Evolutionary conservation across 148 eudicot genomes (phyloP).

Genomic region (Arbutus unedo): DNA sequence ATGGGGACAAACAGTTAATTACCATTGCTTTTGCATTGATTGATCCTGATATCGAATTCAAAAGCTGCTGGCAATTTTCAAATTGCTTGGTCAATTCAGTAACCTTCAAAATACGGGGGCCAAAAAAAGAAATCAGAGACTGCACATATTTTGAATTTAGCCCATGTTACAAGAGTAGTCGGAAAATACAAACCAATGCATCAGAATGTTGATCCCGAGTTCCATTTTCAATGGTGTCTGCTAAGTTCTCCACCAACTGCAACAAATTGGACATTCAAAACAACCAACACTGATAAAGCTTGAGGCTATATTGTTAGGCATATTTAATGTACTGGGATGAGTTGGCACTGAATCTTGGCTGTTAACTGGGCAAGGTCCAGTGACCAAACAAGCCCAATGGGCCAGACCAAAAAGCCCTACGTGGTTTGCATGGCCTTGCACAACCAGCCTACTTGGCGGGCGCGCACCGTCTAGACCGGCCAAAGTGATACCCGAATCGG

Average conservation of each 20-base stretch:
- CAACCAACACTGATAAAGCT: not conserved
- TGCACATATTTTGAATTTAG: not conserved
- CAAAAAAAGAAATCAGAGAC: not conserved
- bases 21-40: slow-evolving; percentile 70
- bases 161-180: not conserved
- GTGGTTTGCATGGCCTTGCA: too few species aligned
- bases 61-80: slow-evolving; percentile 89
- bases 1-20: not conserved
- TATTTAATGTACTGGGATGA: too few species aligned
- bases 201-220: slow-evolving; percentile 84
- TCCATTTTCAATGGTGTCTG: slow-evolving; percentile 74
- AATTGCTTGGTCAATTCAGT: slow-evolving; percentile 66
- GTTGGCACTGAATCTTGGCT: too few species aligned
- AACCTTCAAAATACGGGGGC: slow-evolving; percentile 39
- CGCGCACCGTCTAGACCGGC: too few species aligned
- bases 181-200: slow-evolving; percentile 47
- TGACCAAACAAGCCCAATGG: too few species aligned
- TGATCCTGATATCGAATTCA: slow-evolving; percentile 67
- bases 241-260: slow-evolving; percentile 93
- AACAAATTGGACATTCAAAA: slow-evolving; percentile 12
- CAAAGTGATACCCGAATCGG: too few species aligned
- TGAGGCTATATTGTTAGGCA: not conserved
- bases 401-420: too few species aligned
- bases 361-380: too few species aligned
- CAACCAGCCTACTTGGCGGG: too few species aligned